These are phyloP conservation scores for Ceratobasidium theobromae DNA, from an alignment of 1,284 basidiomycete species.

Conservation along the genomic window DNA sequence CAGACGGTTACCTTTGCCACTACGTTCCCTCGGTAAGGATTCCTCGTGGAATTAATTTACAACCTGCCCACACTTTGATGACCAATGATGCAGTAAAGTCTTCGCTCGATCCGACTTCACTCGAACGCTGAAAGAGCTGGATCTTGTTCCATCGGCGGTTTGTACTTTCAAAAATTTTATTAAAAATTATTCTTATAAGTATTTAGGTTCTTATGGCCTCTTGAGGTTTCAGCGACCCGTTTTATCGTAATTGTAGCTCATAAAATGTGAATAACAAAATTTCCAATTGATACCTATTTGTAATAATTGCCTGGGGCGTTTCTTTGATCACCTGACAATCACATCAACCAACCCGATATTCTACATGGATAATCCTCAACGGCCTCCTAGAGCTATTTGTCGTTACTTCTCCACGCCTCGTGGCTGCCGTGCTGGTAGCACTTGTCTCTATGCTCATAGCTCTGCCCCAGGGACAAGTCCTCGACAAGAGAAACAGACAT, in stretches of 20 bases:
- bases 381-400: slow-evolving; percentile 25
- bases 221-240: not conserved
- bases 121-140: slow-evolving; percentile 68
- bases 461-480: slow-evolving; percentile 8
- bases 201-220: slow-evolving; percentile 29
- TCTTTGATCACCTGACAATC: not conserved
- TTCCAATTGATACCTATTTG: not conserved
- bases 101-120: slow-evolving; percentile 65
- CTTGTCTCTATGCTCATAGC: slow-evolving; percentile 26
- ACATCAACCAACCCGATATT: not conserved
- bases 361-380: not conserved
- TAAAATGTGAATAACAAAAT: not conserved
- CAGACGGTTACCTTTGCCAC: slow-evolving; percentile 74
- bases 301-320: slow-evolving; percentile 15
- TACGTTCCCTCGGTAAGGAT: slow-evolving; percentile 77
- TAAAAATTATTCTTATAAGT: too few species aligned
- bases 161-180: too few species aligned
- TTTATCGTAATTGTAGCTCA: not conserved
- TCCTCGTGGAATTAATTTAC: not conserved
- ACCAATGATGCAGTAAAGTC: slow-evolving; percentile 57
- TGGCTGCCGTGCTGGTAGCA: slow-evolving; percentile 29
- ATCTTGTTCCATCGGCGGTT: slow-evolving; percentile 78
- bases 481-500: slow-evolving; percentile 28
- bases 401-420: slow-evolving; percentile 26
- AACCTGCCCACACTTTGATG: slow-evolving; percentile 8